Conservation (phyloP, 2,329 filamentous ascomycete species). For the Trichoderma sp. region DNA sequence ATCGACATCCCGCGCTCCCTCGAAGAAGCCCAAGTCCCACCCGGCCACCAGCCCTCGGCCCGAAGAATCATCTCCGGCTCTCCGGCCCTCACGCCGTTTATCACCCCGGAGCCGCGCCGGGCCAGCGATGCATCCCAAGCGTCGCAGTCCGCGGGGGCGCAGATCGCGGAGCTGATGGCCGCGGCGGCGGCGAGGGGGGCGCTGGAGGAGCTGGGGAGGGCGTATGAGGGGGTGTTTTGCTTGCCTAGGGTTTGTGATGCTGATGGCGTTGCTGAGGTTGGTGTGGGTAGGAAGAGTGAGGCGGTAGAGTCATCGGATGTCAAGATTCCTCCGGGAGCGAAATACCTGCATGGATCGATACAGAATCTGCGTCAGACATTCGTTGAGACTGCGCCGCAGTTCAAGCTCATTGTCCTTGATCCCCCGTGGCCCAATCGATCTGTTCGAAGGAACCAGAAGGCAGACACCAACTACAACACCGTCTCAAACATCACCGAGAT, state of each 20-base stretch:
- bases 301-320: not conserved
- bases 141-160: slow-evolving; percentile 46
- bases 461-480: slow-evolving; percentile 49
- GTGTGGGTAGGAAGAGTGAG: not conserved
- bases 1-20: slow-evolving; percentile 73
- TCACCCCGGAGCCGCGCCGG: slow-evolving; percentile 54
- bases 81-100: slow-evolving; percentile 50
- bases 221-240: slow-evolving; percentile 50
- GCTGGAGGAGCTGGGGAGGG: slow-evolving; percentile 42
- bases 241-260: slow-evolving; percentile 44
- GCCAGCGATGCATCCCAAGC: not conserved
- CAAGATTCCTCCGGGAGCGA: slow-evolving; percentile 47
- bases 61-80: slow-evolving; percentile 51
- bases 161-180: slow-evolving; percentile 58
- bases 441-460: slow-evolving; percentile 61
- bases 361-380: slow-evolving; percentile 47
- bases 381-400: slow-evolving; percentile 50
- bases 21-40: slow-evolving; percentile 62
- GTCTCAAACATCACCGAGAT: slow-evolving; percentile 52
- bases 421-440: slow-evolving; percentile 83
- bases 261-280: too few relatives aligned
- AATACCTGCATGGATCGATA: slow-evolving; percentile 54
- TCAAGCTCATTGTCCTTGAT: slow-evolving; percentile 72
- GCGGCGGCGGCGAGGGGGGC: slow-evolving; percentile 50
- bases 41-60: slow-evolving; percentile 41